Conservation (phyloP, 1,284 basidiomycete species). For the Cutaneotrichosporon arboriforme region DNA sequence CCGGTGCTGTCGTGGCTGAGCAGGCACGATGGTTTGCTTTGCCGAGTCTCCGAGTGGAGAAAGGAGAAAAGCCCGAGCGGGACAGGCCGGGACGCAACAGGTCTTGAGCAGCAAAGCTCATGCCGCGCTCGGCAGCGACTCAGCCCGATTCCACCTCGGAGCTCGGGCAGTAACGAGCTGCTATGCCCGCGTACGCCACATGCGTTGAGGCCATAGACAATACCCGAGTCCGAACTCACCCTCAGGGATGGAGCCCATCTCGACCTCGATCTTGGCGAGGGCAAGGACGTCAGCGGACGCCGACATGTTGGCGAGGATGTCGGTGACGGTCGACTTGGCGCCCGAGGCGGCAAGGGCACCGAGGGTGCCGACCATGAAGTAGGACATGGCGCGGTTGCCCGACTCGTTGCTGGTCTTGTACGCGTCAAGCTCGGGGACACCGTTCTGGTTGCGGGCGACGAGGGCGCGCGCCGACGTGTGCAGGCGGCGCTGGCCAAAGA, state of each 20-base stretch:
- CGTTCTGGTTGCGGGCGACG: constrained; percentile 45
- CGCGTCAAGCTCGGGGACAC: constrained; percentile 81
- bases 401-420: constrained; percentile 69
- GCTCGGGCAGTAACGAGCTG: neutral
- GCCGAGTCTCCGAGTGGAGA: no score
- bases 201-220: neutral
- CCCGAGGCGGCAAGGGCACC: constrained; percentile 90
- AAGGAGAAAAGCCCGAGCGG: neutral
- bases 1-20: no score
- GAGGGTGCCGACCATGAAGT: constrained; percentile 96
- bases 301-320: constrained; percentile 92
- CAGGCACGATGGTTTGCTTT: no score
- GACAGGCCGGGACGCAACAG: neutral
- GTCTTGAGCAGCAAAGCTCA: neutral
- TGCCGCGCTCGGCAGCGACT: neutral
- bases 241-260: constrained; percentile 85
- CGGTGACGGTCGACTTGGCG: constrained; percentile 88
- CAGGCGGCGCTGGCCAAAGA: constrained; percentile 56
- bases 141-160: neutral
- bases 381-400: constrained; percentile 79
- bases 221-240: constrained; percentile 59
- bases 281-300: constrained; percentile 98
- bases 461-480: constrained; percentile 55
- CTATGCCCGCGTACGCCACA: neutral
- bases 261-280: constrained; percentile 96